Conservation (phyloP, 2,329 filamentous ascomycete genomes). For the Alternaria burnsii region DNA sequence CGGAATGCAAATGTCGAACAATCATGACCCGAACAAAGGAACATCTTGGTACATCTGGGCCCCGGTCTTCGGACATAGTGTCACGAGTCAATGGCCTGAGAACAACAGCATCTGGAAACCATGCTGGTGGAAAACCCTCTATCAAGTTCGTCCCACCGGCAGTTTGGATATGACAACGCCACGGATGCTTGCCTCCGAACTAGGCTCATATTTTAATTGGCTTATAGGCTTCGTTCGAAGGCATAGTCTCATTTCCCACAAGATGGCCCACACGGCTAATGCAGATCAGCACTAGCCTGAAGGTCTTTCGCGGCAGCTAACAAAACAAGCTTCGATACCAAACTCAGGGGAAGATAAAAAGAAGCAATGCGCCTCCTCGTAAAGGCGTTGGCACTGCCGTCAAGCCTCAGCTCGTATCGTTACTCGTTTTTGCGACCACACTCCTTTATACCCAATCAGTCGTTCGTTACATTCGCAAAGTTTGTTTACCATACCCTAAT, state of each 20-base stretch:
- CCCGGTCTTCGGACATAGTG: neutral
- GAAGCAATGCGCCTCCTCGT: conserved; percentile 13
- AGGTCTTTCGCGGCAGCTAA: conserved; percentile 11
- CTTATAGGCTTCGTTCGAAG: neutral
- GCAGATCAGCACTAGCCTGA: conserved; percentile 12
- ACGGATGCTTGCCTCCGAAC: neutral
- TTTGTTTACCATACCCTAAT: neutral
- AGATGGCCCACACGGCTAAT: conserved; percentile 7
- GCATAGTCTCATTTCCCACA: conserved; percentile 6
- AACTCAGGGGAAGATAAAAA: conserved; percentile 16
- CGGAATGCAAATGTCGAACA: no score
- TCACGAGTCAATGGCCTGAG: neutral
- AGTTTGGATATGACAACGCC: neutral
- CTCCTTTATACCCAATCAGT: conserved; percentile 11
- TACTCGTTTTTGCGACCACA: conserved; percentile 10
- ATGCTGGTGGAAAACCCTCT: neutral
- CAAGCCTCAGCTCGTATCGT: conserved; percentile 5
- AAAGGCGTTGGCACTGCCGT: conserved; percentile 6
- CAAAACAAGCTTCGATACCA: conserved; percentile 16
- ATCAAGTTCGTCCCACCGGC: neutral
- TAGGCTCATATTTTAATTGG: neutral
- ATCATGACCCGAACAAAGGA: neutral
- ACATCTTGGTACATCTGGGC: neutral
- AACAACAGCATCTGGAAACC: neutral
- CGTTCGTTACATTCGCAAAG: conserved; percentile 2